Evolutionary conservation across 2,329 filamentous ascomycete genomes (phyloP), one percentile per base, ranked within the genome.

Genomic region (Apiospora aurea): DNA sequence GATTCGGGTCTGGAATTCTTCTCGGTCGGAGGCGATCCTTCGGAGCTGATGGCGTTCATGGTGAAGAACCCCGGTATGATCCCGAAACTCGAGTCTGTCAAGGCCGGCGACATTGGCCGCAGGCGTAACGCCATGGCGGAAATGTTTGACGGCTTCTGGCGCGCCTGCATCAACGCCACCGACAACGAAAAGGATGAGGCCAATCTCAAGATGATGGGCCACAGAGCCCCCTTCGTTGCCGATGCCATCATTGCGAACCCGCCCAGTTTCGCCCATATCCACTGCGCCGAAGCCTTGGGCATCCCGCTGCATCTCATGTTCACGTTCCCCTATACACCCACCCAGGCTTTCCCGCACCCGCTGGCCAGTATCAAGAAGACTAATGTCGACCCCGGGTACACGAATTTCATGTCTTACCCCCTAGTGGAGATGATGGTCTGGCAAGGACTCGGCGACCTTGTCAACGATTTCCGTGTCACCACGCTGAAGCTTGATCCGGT

Each of bases 241-340:
- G 91, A 96, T 78, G 92, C 90, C n/a, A 96, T 96, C 76, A 96
- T 96, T 73, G 93, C 94, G 0, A 96, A 96, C 75, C 94, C 94
- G 0, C 93, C 93, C 0, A 92, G 89, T 74, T 94, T 95, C 80
- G 92, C 92, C 0, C 93, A 95, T 77, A 85, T 95, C 0, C 93
- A 95, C 81, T 94, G 93, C 74, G 94, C 94, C 0, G 93, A 96
- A 81, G 90, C 92, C 38, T 80, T 96, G 34, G 93, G 93, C 0
- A 89, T 95, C 26, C 94, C 94, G 0, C 81, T 96, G 2, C 93
- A 95, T 78, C 84, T 97, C 74, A 96, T 97, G 92, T 97, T 97
- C 80, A 97, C 95, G 72, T 92, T 95, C 72, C 93, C 93, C 0
- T 95, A 94, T 77, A 93, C 90, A 0, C 92, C 93, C 0, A 95